phyloP scores from a whole-genome alignment of 257 asterid genomes.

The Petunia secreta region DNA sequence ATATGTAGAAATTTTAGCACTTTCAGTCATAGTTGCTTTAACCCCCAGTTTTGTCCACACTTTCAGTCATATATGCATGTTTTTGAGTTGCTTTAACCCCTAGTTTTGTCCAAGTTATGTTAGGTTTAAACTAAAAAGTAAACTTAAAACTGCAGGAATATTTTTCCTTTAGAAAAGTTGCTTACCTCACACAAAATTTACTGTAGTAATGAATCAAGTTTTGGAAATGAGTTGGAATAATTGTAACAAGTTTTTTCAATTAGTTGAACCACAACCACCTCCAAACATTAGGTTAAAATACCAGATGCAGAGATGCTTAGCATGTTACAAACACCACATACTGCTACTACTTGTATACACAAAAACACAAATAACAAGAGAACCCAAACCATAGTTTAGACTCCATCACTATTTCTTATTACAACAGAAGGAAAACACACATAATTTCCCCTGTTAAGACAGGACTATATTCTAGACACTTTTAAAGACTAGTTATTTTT shows the following conservation, averaged over 20 bases:
- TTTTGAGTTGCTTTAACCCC: neutral
- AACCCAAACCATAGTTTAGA: neutral
- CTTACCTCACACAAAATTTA: neutral
- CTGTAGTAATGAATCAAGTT: neutral
- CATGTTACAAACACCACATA: slow-evolving; percentile 16
- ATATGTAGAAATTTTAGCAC: neutral
- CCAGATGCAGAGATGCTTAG: neutral
- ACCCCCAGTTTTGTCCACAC: too few relatives aligned
- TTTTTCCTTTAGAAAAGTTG: neutral
- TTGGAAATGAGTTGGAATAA: too few relatives aligned
- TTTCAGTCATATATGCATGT: too few relatives aligned
- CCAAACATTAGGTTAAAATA: neutral
- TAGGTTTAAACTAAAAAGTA: neutral
- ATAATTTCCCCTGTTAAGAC: slow-evolving; percentile 20
- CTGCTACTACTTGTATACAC: neutral
- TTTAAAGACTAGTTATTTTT: neutral
- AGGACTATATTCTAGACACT: slow-evolving; percentile 16
- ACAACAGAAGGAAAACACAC: neutral
- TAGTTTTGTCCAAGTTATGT: neutral
- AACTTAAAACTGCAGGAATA: neutral
- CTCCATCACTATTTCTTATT: slow-evolving; percentile 9
- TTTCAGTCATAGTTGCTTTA: neutral
- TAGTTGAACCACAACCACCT: neutral
- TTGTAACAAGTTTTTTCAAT: neutral
- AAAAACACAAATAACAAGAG: neutral